Evolutionary conservation across 306 rosid genomes (phyloP), one percentile per base, ranked within the genome.

Genomic region (Quercus suber): DNA sequence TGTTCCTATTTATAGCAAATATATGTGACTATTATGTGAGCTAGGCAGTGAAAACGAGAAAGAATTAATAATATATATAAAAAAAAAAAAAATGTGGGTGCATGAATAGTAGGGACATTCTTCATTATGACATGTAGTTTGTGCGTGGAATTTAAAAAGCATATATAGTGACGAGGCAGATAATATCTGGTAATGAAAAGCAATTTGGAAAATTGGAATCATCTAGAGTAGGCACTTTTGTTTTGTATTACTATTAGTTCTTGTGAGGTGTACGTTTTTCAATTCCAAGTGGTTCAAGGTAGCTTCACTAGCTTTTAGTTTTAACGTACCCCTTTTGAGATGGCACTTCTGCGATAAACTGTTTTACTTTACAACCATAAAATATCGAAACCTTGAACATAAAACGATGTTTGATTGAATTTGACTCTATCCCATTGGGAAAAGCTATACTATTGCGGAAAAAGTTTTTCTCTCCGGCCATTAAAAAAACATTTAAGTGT

Each of bases 1-100:
- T 59, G 35, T 41, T 27, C 13, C 19, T 89, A 93, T 91, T 89
- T 91, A 89, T 93, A 89, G 85, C 49, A 37, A 33, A 41, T 0
- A 0, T 41, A 9, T 41, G 12, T 41, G 45, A 41, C 12, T 8
- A 41, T 41, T 73, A 12, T 17, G 72, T 17, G 67, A 82, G 71
- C 2, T n/a, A 41, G 45, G 11, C 57, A 59, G 30, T 19, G 45
- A 41, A 41, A 41, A 2, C 45, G 45, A 41, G 45, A 8, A 49
- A 25, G 2, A 35, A 27, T 5, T 11, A 18, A 11, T 17, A 53
- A 41, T 41, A 41, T 41, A 51, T 27, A 23, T 23, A 23, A 0
- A 23, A 23, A 23, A 21, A 23, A 21, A 51, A 41, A 35, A 71
- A 8, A 12, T 31, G 15, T 4, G 25, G 71, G 12, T 61, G 73